These are phyloP conservation scores for Penicillium malachiteum DNA, from an alignment of 495 filamentous ascomycete genomes.

Conservation along the genomic window DNA sequence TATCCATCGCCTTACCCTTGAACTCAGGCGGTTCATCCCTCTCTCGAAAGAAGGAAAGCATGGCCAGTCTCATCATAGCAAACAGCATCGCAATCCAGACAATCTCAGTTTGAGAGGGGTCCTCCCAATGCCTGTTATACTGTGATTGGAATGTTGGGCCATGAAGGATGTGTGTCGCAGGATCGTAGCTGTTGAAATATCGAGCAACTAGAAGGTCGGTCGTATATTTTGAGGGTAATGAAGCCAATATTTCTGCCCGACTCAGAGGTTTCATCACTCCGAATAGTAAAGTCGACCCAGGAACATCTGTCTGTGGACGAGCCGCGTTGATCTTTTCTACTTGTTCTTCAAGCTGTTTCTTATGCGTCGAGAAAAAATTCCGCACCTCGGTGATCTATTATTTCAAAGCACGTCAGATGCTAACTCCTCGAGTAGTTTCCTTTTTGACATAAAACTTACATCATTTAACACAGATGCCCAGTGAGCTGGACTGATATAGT, in stretches of 20 bases:
- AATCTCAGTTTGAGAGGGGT: constrained; percentile 73
- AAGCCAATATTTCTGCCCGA: constrained; percentile 71
- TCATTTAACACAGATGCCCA: constrained; percentile 88
- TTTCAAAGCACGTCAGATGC: background rate
- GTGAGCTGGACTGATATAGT: constrained; percentile 85
- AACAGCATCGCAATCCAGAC: constrained; percentile 91
- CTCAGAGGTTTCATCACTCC: constrained; percentile 63
- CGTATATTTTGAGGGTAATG: constrained; percentile 75
- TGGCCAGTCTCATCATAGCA: constrained; percentile 82
- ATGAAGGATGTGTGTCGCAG: constrained; percentile 80
- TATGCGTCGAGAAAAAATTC: constrained; percentile 75
- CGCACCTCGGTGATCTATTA: constrained; percentile 85
- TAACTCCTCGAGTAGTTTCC: too few species aligned
- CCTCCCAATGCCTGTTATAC: constrained; percentile 85
- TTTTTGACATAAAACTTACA: constrained; percentile 40
- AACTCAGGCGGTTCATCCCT: constrained; percentile 91
- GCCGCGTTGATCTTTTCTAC: constrained; percentile 60
- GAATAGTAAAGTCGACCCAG: constrained; percentile 72
- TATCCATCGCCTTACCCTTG: constrained; percentile 64
- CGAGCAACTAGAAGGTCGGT: constrained; percentile 76
- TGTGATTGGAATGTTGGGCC: constrained; percentile 78
- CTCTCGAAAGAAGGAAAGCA: constrained; percentile 86
- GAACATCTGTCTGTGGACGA: constrained; percentile 55
- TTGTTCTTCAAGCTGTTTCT: constrained; percentile 67
- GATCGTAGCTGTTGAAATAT: constrained; percentile 71